Conservation (phyloP, 2,329 filamentous ascomycete species). For the Simplicillium aogashimaense region DNA sequence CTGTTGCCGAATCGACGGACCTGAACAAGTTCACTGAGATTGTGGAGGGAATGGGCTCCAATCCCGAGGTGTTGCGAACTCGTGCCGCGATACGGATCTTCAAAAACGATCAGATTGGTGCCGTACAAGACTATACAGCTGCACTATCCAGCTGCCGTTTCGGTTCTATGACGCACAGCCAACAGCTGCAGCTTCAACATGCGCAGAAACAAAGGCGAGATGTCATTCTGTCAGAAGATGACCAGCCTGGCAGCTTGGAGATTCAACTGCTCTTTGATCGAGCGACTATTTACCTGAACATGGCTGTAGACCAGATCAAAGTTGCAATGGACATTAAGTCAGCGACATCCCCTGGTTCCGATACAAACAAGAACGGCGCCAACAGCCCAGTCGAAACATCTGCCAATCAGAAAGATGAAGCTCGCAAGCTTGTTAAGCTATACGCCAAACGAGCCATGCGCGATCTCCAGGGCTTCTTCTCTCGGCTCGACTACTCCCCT, state of each 20-base stretch:
- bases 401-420: slow-evolving; percentile 13
- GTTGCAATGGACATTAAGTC: background rate
- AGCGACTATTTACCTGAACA: slow-evolving; percentile 59
- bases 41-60: slow-evolving; percentile 51
- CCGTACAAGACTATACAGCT: slow-evolving; percentile 58
- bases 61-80: slow-evolving; percentile 60
- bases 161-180: slow-evolving; percentile 34
- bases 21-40: slow-evolving; percentile 58
- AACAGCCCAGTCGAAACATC: slow-evolving; percentile 1
- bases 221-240: slow-evolving; percentile 22
- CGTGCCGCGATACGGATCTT: slow-evolving; percentile 66
- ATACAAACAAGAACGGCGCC: slow-evolving; percentile 6
- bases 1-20: slow-evolving; percentile 63
- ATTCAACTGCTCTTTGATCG: slow-evolving; percentile 69
- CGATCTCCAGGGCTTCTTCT: slow-evolving; percentile 65
- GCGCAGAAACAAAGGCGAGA: slow-evolving; percentile 6
- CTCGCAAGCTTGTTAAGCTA: slow-evolving; percentile 57
- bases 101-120: slow-evolving; percentile 63
- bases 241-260: slow-evolving; percentile 65
- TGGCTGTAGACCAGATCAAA: slow-evolving; percentile 32
- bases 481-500: slow-evolving; percentile 69
- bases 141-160: slow-evolving; percentile 49
- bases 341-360: background rate
- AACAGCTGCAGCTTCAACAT: slow-evolving; percentile 36
- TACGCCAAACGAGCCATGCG: slow-evolving; percentile 68